Conservation (phyloP, 768 basidiomycete species). For the Leccinum variicolor region DNA sequence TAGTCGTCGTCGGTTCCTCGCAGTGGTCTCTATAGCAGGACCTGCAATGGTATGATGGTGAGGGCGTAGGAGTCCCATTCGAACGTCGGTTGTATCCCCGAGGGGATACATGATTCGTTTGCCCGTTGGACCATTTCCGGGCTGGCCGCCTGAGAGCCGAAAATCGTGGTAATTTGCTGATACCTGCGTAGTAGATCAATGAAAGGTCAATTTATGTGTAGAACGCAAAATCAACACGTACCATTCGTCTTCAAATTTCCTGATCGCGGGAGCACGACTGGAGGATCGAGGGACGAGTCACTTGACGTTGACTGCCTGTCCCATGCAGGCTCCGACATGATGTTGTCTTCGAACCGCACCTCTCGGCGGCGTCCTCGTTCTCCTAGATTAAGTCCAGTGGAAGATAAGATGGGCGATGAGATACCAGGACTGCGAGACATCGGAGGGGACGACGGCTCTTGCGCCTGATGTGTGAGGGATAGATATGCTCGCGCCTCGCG, state of each 20-base stretch:
- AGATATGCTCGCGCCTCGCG: conserved; percentile 33
- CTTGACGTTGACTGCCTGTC: conserved; percentile 31
- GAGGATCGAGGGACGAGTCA: conserved; percentile 26
- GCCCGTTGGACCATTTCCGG: conserved; percentile 15
- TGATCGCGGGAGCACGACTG: conserved; percentile 13
- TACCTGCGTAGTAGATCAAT: conserved; percentile 14
- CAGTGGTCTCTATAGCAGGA: conserved; percentile 47
- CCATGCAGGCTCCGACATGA: conserved; percentile 29
- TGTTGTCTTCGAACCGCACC: conserved; percentile 33
- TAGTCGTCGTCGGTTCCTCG: conserved; percentile 54
- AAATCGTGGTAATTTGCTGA: conserved; percentile 31
- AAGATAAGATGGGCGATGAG: conserved; percentile 30
- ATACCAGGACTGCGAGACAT: conserved; percentile 19
- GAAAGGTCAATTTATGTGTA: neutral
- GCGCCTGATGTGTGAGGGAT: conserved; percentile 25
- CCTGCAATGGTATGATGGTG: conserved; percentile 43
- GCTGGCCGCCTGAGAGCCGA: conserved; percentile 24
- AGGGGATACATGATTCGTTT: conserved; percentile 3
- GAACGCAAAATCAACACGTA: conserved; percentile 1
- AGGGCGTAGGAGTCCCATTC: conserved; percentile 1
- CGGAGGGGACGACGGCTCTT: conserved; percentile 10
- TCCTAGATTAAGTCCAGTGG: conserved; percentile 25
- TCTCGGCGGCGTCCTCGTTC: conserved; percentile 30
- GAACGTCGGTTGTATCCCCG: conserved; percentile 8
- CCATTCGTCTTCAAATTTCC: conserved; percentile 18